Conservation (phyloP, 2,329 filamentous ascomycete species). For the Incumbomyces lentus region DNA sequence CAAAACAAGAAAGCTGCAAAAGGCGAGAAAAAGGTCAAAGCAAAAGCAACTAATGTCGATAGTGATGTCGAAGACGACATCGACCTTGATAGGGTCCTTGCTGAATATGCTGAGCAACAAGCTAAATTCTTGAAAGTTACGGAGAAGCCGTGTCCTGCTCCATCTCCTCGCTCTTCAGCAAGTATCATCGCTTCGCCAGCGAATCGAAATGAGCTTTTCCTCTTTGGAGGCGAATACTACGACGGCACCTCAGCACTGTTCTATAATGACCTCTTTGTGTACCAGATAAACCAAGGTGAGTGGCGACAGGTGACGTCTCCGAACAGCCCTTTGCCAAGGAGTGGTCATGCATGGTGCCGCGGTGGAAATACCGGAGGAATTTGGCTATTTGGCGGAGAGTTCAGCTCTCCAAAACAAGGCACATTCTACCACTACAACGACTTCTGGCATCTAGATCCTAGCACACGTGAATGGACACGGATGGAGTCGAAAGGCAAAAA, state of each 20-base stretch:
- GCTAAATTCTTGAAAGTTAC: slow-evolving; percentile 91
- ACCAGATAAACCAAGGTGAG: slow-evolving; percentile 71
- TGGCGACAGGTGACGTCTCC: slow-evolving; percentile 86
- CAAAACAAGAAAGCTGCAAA: slow-evolving; percentile 70
- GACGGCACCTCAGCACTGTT: slow-evolving; percentile 75
- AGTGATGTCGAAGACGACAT: slow-evolving; percentile 87
- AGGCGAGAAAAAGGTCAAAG: slow-evolving; percentile 70
- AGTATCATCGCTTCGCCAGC: slow-evolving; percentile 76
- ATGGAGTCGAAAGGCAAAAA: slow-evolving; percentile 64
- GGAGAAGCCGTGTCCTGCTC: slow-evolving; percentile 62
- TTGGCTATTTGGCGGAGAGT: slow-evolving; percentile 89
- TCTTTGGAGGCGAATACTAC: slow-evolving; percentile 94
- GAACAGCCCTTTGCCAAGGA: slow-evolving; percentile 81
- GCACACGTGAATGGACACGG: slow-evolving; percentile 77
- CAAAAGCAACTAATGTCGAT: slow-evolving; percentile 50
- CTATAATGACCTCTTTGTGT: slow-evolving; percentile 57
- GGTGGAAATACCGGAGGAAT: slow-evolving; percentile 75
- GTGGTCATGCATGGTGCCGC: slow-evolving; percentile 88
- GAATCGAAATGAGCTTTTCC: slow-evolving; percentile 75
- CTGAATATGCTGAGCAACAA: slow-evolving; percentile 85
- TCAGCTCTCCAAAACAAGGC: slow-evolving; percentile 90
- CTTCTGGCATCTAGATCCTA: slow-evolving; percentile 87
- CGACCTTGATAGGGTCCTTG: slow-evolving; percentile 84
- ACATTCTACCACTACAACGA: slow-evolving; percentile 99
- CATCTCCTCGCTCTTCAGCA: slow-evolving; percentile 66